Base-by-base conservation (phyloP, 768 basidiomycete species). In the Leccinum uliginosum region DNA sequence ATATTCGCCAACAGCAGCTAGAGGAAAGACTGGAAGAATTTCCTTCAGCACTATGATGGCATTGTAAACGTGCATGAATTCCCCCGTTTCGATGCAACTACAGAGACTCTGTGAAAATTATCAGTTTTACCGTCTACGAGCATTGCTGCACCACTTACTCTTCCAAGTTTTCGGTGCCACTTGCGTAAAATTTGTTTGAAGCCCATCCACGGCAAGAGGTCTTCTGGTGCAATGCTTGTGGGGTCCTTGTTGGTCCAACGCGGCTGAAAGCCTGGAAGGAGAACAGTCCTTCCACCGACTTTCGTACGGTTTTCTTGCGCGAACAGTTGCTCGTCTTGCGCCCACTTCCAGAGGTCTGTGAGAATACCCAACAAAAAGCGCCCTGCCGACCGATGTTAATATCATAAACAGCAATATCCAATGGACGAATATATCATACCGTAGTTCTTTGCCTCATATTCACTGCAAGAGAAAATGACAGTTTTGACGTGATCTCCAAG, bases 41-140 rank as follows among this genome's bases (percentile, higher is more conserved):
- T 97, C 92, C 66, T 94, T 92, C 60, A 97, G 78, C 27, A 99
- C 86, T 38, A 95, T 83, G 71, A 98, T 90, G n/a, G 92, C 82
- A 67, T 99, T 99, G 72, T 96, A 95, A 53, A 98, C 91, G 65
- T 93, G 93, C 90, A 98, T 96, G 70, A 95, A 98, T 66, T 95
- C 95, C 50, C 83, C 83, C 2, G 93, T 88, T 65, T 86, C 81
- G 59, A 98, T 87, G 67, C 89, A 93, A 30, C 84, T 87, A 19
- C 80, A 76, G 62, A 98, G 84, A 55, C 83, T 84, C 94, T 94
- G 65, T 19, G 32, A 57, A 38, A 34, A 29, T 19, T 14, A 1
- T 56, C 15, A 59, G 51, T 53, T 43, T 50, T n/a, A 45, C 38
- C 44, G 29, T 30, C 34, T 19, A 14, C 2, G 21, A 23, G 24